phyloP scores from a whole-genome alignment of 306 rosid genomes.

The Mimosa pudica region DNA sequence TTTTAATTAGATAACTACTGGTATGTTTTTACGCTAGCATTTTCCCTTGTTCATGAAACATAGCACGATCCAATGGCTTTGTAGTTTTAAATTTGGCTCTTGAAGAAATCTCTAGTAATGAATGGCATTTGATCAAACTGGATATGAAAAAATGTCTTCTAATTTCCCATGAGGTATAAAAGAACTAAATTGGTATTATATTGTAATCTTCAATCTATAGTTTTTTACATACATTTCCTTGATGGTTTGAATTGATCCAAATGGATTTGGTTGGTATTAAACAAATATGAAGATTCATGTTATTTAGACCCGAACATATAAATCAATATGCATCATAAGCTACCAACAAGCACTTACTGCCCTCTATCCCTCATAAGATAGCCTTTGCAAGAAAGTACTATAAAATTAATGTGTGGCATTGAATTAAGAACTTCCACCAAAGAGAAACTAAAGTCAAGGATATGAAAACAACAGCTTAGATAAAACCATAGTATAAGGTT shows the following conservation, averaged over 20 bases:
- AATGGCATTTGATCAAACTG: constrained; percentile 59
- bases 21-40: not conserved
- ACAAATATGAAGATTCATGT: not conserved
- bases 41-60: constrained; percentile 70
- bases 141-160: too few relatives aligned
- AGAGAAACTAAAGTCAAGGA: not conserved
- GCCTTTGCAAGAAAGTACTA: not conserved
- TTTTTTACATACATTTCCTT: not conserved
- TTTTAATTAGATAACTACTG: not conserved
- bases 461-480: too few relatives aligned
- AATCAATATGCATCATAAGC: not conserved
- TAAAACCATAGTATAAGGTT: not conserved
- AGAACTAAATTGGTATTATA: too few relatives aligned
- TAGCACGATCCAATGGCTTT: constrained; percentile 59
- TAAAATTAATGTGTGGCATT: not conserved
- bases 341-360: not conserved
- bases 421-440: not conserved
- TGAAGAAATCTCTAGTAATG: constrained; percentile 72
- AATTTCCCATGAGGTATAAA: too few relatives aligned
- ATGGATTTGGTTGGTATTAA: not conserved
- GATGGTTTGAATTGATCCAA: not conserved
- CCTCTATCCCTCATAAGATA: not conserved
- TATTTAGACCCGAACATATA: not conserved
- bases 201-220: too few relatives aligned
- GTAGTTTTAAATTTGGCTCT: constrained; percentile 80